These are phyloP conservation scores for Jimgerdemannia flammicorona DNA, from an alignment of 192 early-diverging fungal genomes.

Conservation along the genomic window DNA sequence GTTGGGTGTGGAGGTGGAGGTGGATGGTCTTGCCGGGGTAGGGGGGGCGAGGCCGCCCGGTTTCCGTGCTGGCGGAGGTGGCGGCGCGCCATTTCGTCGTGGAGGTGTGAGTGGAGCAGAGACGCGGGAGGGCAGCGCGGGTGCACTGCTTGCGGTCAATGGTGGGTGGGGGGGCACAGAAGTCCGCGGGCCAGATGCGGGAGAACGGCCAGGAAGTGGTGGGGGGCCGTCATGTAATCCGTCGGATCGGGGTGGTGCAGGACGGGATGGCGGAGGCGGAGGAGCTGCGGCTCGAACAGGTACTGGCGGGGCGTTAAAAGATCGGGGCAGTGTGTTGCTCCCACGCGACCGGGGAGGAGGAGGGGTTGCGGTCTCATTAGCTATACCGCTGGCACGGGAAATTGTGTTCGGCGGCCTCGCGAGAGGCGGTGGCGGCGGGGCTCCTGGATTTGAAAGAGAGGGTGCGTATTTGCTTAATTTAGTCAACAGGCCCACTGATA, in stretches of 20 bases:
- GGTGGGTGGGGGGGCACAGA: constrained; percentile 16
- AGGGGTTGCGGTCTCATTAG: constrained; percentile 16
- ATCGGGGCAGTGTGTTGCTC: not conserved
- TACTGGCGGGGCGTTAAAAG: constrained; percentile 12
- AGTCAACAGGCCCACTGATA: too few species aligned
- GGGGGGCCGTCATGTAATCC: constrained; percentile 7
- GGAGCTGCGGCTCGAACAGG: constrained; percentile 7
- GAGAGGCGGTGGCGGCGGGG: constrained; percentile 23
- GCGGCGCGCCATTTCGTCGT: constrained; percentile 11
- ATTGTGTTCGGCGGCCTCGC: constrained; percentile 25
- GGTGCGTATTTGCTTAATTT: not conserved
- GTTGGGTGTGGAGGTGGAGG: not conserved
- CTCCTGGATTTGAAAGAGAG: constrained; percentile 9
- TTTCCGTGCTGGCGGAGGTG: constrained; percentile 20
- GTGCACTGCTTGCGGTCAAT: constrained; percentile 1
- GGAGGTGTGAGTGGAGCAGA: constrained; percentile 4
- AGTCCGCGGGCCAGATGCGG: constrained; percentile 10
- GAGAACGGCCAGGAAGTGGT: constrained; percentile 17
- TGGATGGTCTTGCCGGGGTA: constrained; percentile 2
- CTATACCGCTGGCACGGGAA: constrained; percentile 14
- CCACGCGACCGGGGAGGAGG: constrained; percentile 18
- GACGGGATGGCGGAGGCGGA: constrained; percentile 17
- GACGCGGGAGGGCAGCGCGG: constrained; percentile 7
- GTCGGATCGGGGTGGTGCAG: too few species aligned
- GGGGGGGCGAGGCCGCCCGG: constrained; percentile 12